Conservation (phyloP, 805 yeast species). For the Millerozyma miso region DNA sequence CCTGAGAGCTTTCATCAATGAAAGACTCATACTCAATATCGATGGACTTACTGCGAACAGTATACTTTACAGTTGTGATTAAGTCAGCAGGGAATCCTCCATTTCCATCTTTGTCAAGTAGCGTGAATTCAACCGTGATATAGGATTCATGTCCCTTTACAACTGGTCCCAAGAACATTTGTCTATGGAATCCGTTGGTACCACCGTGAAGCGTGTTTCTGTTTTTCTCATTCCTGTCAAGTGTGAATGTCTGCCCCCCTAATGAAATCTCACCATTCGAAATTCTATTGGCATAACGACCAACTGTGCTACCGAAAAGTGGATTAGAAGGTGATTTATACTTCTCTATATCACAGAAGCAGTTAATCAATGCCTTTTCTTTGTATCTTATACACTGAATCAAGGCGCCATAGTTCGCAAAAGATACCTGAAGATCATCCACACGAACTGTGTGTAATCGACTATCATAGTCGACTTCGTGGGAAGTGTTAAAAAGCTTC, state of each 20-base stretch:
- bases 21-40: slow-evolving; percentile 46
- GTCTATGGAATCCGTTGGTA: slow-evolving; percentile 45
- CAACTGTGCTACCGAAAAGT: slow-evolving; percentile 61
- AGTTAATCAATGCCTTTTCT: slow-evolving; percentile 37
- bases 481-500: slow-evolving; percentile 18
- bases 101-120: slow-evolving; percentile 43
- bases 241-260: slow-evolving; percentile 35
- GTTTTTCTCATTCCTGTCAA: slow-evolving; percentile 39
- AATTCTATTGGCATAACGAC: slow-evolving; percentile 62
- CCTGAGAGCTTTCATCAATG: slow-evolving; percentile 24
- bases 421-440: slow-evolving; percentile 31
- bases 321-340: slow-evolving; percentile 37
- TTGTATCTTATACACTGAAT: slow-evolving; percentile 40
- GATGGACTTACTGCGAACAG: slow-evolving; percentile 35
- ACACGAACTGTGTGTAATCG: slow-evolving; percentile 35
- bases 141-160: slow-evolving; percentile 32
- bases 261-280: slow-evolving; percentile 39
- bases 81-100: slow-evolving; percentile 63
- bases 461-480: slow-evolving; percentile 19
- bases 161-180: slow-evolving; percentile 51
- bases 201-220: slow-evolving; percentile 54
- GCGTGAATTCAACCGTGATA: slow-evolving; percentile 32
- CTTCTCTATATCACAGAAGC: slow-evolving; percentile 31
- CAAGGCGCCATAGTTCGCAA: slow-evolving; percentile 51
- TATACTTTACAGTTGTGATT: slow-evolving; percentile 43